Base-by-base conservation (phyloP, 257 asterid genomes). In the Eustoma russellianum region DNA sequence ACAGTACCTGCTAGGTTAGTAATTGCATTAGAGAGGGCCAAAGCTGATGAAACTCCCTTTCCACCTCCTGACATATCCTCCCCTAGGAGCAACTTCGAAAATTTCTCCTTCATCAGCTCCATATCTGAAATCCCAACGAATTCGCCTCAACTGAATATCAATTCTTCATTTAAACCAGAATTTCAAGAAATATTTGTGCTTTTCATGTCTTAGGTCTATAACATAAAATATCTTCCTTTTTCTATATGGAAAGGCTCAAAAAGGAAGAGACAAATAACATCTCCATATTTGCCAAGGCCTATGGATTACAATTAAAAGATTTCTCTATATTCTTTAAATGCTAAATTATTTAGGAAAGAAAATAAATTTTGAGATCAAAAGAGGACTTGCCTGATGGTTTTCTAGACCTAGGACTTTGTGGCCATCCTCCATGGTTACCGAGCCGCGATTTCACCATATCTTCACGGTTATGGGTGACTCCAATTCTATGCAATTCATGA, bases 21-120 rank as follows among this genome's bases (percentile, higher is more conserved):
- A 51, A 91, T 74, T 44, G 96, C 95, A 77, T 91, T 91, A 14
- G 98, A 91, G 68, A 91, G 60, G 3, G 98, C 96, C 71, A 84
- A 67, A 41, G 96, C 98, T 2, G 96, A 91, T 50, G 96, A 79
- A 64, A 84, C 96, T 40, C 98, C 96, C 70, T 87, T 87, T 24
- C 98, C 98, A 49, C 96, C 94, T 50, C 98, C 98, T 19, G 98
- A 91, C 98, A 91, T 91, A 65, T 87, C 96, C 84, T 91, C 98
- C 3, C 96, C 98, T 30, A 91, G 73, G 15, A 91, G 93, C 94
- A 91, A 61, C 75, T 91, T 91, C 50, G 94, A 77, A 66, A 84
- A 91, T 61, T 69, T 91, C 65, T 91, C 96, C 84, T 91, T 91
- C 96, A 91, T 79, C 72, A 75, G 5, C 12, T 79, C 92, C 74